Base-by-base conservation (phyloP, 192 early-diverging fungal genomes). In the Coemansia sp. region DNA sequence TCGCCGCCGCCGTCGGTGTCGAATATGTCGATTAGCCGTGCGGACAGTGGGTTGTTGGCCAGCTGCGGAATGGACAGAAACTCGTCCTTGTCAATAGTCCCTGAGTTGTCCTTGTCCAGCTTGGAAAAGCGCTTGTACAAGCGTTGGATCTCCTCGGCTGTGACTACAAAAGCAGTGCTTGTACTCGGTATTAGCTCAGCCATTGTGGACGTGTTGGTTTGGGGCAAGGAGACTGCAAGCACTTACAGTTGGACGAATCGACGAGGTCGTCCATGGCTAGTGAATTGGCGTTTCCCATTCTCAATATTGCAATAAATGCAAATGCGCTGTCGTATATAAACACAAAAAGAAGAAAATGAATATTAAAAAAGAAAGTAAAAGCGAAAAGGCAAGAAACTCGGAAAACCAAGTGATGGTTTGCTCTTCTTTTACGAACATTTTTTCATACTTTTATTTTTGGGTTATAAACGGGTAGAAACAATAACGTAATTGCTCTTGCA, bases 41-140 rank as follows among this genome's bases (percentile, higher is more conserved):
- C 90, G 8, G 94, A 96, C 21, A 99, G 86, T 43, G 98, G 98
- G 82, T 99, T 99, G 83, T 87, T 93, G 26, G 98, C 93, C 51
- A 99, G 93, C 78, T 96, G 96, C 38, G 98, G 96, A 61, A 99
- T 88, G 0, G 93, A 83, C 54, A 97, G 80, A 70, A 99, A 99
- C 82, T 99, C 98, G 69, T 97, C 92, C 79, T 91, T 95, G 71
- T 97, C 95, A 61, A 99, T 93, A 3, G 93, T 88, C 27, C 98
- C 98, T n/a, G 89, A 92, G 14, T 90, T 86, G 83, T 98, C 94
- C 81, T 93, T 97, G 83, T 99, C 98, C 6, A 99, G 87, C 77
- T 97, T 97, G 65, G 93, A 92, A 73, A 98, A 99, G 14, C 95
- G 91, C 62, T 99, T 99, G 87, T 99, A 96, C 27, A 99, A 85